phyloP scores from a whole-genome alignment of 805 yeast genomes.

The Candida silvicultrix region DNA sequence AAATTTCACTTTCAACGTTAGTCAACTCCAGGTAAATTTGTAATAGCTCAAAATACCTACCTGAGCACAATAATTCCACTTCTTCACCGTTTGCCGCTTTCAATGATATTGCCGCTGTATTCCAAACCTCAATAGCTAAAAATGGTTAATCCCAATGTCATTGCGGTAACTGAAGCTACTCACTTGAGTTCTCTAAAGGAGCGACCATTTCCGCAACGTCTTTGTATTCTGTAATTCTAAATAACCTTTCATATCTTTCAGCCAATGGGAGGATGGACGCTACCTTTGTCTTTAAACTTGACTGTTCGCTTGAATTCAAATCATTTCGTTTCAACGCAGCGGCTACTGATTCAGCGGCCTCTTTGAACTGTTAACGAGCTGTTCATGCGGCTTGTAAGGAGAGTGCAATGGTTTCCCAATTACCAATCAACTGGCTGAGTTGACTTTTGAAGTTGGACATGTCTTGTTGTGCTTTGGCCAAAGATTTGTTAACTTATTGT shows the following conservation, averaged over 20 bases:
- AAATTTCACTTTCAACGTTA: conserved; percentile 14
- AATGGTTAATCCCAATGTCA: background rate
- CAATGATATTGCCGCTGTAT: conserved; percentile 23
- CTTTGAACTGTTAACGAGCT: conserved; percentile 1
- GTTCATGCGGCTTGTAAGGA: too few species aligned
- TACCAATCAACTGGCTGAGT: conserved; percentile 15
- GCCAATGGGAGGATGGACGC: conserved; percentile 24
- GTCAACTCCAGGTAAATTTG: too few species aligned
- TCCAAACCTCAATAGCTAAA: conserved; percentile 31
- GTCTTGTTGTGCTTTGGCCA: too few species aligned
- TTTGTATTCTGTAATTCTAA: conserved; percentile 18
- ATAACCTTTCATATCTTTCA: conserved; percentile 24
- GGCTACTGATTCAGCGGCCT: conserved; percentile 11
- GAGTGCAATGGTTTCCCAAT: background rate
- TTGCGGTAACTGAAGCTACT: background rate
- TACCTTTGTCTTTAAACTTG: conserved; percentile 5
- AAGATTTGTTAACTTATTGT: background rate
- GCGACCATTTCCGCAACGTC: conserved; percentile 13
- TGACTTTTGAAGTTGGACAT: conserved; percentile 14
- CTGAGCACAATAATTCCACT: conserved; percentile 9
- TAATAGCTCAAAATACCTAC: too few species aligned
- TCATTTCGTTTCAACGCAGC: conserved; percentile 2
- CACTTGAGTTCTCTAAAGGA: conserved; percentile 22
- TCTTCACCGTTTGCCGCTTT: conserved; percentile 13
- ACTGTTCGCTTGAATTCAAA: background rate